phyloP scores from a whole-genome alignment of 1,284 basidiomycete species.

The Leccinum proliferum region DNA sequence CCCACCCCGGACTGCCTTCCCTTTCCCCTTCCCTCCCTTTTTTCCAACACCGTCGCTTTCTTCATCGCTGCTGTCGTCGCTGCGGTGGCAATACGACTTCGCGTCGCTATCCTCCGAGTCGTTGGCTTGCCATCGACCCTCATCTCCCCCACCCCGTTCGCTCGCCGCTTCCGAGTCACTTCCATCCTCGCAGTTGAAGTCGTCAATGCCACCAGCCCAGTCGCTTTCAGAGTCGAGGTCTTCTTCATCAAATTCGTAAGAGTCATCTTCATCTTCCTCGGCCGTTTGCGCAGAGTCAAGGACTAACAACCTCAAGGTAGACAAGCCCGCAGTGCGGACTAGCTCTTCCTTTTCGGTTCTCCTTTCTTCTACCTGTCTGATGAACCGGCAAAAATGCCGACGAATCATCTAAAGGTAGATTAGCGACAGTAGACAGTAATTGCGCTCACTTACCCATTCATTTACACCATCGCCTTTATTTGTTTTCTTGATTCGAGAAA shows the following conservation, averaged over 20 bases:
- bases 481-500: neutral
- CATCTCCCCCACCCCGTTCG: no score
- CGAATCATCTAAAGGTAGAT: neutral
- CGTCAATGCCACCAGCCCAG: no score
- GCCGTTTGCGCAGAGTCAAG: neutral
- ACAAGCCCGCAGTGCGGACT: neutral
- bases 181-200: no score
- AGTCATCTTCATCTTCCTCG: neutral
- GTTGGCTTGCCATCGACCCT: no score
- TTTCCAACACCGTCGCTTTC: neutral
- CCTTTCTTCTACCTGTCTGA: neutral
- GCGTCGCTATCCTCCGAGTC: no score
- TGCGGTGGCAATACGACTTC: neutral
- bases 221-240: no score
- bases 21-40: neutral
- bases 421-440: neutral
- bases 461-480: neutral
- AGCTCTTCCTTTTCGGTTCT: neutral
- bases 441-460: neutral
- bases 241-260: neutral
- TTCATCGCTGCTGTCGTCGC: neutral
- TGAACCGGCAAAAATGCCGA: neutral
- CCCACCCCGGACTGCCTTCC: neutral
- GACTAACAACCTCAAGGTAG: neutral
- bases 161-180: no score